Evolutionary conservation across 805 yeast species (phyloP), one percentile per base, ranked within the genome.

Genomic region (Nakazawaea wyomingensis): DNA sequence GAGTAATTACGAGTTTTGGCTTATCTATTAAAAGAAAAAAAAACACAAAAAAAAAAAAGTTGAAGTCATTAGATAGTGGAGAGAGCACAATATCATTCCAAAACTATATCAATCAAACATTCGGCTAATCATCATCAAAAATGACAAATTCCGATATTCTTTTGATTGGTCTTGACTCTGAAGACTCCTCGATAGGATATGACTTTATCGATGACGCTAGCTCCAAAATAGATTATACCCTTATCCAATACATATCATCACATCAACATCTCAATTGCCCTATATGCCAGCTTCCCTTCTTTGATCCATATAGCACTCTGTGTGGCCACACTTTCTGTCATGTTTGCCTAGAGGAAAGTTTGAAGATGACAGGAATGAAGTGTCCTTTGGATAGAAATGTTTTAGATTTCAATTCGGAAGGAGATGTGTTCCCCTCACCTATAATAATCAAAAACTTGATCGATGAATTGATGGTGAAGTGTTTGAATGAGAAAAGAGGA

Each of bases 271-370:
- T 64, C 28, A 53, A 52, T 30, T 74, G 89, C 50, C 86, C 88
- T 3, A 76, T 82, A n/a, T 82, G 89, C 57, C 80, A 76, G 47
- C 71, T 72, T 31, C 84, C 85, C 4, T 74, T 82, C 48, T 66
- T 78, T 6, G 67, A 68, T 28, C 88, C 89, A 1, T 64, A 71
- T 48, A 74, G 81, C 5, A 82, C 88, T 1, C 56, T 67, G 1
- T 82, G 89, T 60, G 84, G 85, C 1, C 88, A 82, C 54, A 78
- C 84, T 0, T 82, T 81, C 51, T 82, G 89, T 57, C 65, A 66
- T 43, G 64, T 60, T 9, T 81, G 88, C 52, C 62, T 81, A 4
- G 50, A 55, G 40, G 78, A 72, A 49, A 66, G 74, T 36, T 55
- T 75, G 20, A 67, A 61, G 17, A 54, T 57, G 41, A 52, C 68